Base-by-base conservation (phyloP, 352 stramenopile species). In the Globisporangium yorkense region DNA sequence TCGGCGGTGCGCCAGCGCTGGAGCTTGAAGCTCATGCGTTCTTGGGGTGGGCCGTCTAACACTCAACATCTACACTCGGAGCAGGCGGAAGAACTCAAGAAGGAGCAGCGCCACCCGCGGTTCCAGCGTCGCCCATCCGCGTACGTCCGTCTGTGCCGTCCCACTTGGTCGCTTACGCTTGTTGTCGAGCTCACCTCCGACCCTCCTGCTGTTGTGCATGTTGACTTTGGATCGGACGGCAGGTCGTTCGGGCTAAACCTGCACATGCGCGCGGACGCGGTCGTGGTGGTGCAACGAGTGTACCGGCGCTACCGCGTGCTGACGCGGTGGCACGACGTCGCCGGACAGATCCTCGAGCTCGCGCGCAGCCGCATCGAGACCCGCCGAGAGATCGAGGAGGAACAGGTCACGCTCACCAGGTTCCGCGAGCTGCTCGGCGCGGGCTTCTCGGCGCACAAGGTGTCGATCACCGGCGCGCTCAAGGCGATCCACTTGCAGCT, bases 381-480 rank as follows among this genome's bases (percentile, higher is more conserved):
- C 4, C 63, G 63, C 39, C 56, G 54, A 8, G 62, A 47, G 2
- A 31, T 58, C 10, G 62, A 72, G 12, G 63, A 83, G 35, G 65
- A 84, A 54, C 68, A 78, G 27, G 57, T 77, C 5, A 80, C 76
- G 61, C 66, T 84, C 13, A 57, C 41, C 1, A 82, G 72, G 31
- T 89, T 88, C 57, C 72, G 77, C 10, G 43, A 74, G 27, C 67
- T 88, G 62, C 60, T 92, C 40, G 33, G 59, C 0, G 54, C 63
- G 9, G 80, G 80, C 6, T 86, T 90, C 58, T 77, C 77, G 5
- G 80, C 78, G 0, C 74, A 76, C 61, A 92, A 89, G 48, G 82
- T 90, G 12, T 84, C 70, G n/a, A 85, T 88, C 59, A 77, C 67
- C 2, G 82, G 80, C 2, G 61, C 61, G 31, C 67, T 89, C 54